A percentile compares a stretch with the other conserved stretches of the same genome.
These are phyloP conservation scores for Angomonas ambiguus DNA, from an alignment of 208 protist species.

Conservation along the genomic window DNA sequence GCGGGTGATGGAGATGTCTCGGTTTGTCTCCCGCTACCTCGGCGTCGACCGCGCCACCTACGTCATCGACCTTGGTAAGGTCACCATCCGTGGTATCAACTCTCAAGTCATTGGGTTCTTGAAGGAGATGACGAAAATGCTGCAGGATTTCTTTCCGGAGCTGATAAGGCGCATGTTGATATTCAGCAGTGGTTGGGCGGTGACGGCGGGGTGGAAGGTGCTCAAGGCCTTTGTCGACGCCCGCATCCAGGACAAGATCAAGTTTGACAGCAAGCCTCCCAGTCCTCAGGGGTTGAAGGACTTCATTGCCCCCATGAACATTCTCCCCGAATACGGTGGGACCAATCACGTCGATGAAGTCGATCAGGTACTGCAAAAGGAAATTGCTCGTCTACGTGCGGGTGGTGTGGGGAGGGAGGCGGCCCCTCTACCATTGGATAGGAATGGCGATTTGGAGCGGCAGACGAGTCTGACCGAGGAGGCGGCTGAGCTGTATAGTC, in stretches of 20 bases:
- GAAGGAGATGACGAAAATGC: constrained; percentile 35
- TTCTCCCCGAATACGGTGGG: constrained; percentile 51
- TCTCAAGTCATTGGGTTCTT: constrained; percentile 42
- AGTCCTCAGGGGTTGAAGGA: constrained; percentile 28
- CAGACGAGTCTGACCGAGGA: constrained; percentile 14
- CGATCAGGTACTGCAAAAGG: constrained; percentile 25
- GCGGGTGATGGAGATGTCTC: constrained; percentile 53
- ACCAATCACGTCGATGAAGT: constrained; percentile 26
- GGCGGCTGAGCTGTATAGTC: constrained; percentile 13
- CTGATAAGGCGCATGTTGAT: constrained; percentile 67
- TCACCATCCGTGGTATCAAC: constrained; percentile 63
- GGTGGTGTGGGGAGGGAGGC: neutral
- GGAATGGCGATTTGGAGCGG: neutral
- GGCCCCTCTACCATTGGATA: neutral
- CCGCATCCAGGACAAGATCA: constrained; percentile 78
- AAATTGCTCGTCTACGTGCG: constrained; percentile 23
- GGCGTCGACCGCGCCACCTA: constrained; percentile 62
- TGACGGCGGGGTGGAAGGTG: constrained; percentile 75
- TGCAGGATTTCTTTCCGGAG: constrained; percentile 84
- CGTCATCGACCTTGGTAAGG: constrained; percentile 64
- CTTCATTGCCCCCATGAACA: constrained; percentile 44
- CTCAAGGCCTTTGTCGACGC: constrained; percentile 58
- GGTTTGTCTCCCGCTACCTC: constrained; percentile 29
- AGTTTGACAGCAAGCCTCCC: constrained; percentile 50
- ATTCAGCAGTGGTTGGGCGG: constrained; percentile 76